phyloP scores from a whole-genome alignment of 2,329 filamentous ascomycete species.

The Harringtonia aguacate region DNA sequence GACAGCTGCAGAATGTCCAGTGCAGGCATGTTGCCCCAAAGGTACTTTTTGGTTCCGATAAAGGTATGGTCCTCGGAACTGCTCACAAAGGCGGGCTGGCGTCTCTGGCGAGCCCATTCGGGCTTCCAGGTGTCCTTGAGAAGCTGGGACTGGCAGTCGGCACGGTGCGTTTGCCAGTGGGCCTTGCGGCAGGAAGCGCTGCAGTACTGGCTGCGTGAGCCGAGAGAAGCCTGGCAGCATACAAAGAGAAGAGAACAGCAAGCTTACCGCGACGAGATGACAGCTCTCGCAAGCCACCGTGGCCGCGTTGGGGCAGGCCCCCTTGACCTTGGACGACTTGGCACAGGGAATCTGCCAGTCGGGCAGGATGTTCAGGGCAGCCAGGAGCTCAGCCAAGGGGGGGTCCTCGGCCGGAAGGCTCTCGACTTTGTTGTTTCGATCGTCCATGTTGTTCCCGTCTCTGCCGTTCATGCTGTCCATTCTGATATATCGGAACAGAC shows the following conservation, averaged over 20 bases:
- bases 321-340: background rate
- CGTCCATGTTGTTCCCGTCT: too few relatives aligned
- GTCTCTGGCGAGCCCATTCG: background rate
- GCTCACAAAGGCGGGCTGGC: background rate
- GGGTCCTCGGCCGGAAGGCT: too few relatives aligned
- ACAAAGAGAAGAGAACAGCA: background rate
- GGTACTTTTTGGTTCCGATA: background rate
- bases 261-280: background rate
- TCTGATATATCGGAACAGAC: too few relatives aligned
- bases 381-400: too few relatives aligned
- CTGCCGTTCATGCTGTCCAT: too few relatives aligned
- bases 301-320: background rate
- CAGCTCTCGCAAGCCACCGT: background rate
- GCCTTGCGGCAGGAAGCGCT: background rate
- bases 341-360: background rate
- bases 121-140: background rate
- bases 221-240: background rate
- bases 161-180: background rate
- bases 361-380: too few relatives aligned
- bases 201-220: background rate
- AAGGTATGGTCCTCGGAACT: background rate
- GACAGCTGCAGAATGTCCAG: background rate
- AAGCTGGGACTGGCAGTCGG: slow-evolving; percentile 1
- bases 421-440: too few relatives aligned
- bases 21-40: slow-evolving; percentile 1